Evolutionary conservation across 208 protist species (phyloP).

Genomic region (Wallacemonas collosoma): DNA sequence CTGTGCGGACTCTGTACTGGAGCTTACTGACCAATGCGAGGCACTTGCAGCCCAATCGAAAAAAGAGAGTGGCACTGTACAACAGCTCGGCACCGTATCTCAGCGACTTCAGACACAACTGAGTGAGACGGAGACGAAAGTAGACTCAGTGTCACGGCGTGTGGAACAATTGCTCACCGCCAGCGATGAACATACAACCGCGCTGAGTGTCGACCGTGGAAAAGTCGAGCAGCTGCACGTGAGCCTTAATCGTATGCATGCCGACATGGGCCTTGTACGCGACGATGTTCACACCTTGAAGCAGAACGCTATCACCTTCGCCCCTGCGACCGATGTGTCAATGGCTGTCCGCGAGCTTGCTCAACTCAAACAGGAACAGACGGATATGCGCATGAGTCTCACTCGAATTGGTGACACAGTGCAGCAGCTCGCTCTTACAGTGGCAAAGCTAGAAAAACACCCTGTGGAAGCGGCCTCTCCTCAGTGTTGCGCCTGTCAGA

Average conservation of each 20-base stretch:
- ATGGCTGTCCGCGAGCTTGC: not conserved
- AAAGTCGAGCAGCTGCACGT: not conserved
- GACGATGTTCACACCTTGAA: not conserved
- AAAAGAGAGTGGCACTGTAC: not conserved
- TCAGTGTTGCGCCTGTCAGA: conserved; percentile 1
- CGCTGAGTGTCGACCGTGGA: not conserved
- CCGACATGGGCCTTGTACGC: not conserved
- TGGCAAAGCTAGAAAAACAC: conserved; percentile 24
- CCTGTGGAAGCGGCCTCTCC: not conserved
- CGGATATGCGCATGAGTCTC: not conserved
- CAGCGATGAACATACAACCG: not conserved
- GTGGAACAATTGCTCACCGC: conserved; percentile 1
- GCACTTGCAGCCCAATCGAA: not conserved
- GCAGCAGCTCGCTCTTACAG: conserved; percentile 33
- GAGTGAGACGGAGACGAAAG: not conserved
- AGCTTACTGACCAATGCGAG: not conserved
- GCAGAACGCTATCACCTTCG: not conserved
- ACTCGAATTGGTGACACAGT: conserved; percentile 32
- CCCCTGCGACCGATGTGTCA: not conserved
- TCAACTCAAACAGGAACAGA: not conserved
- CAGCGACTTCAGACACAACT: not conserved
- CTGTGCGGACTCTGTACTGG: conserved; percentile 6
- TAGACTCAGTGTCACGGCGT: not conserved
- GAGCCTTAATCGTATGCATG: not conserved
- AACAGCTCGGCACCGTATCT: not conserved